These are phyloP conservation scores for Diversispora epigaea DNA, from an alignment of 192 early-diverging fungal genomes.

Conservation along the genomic window DNA sequence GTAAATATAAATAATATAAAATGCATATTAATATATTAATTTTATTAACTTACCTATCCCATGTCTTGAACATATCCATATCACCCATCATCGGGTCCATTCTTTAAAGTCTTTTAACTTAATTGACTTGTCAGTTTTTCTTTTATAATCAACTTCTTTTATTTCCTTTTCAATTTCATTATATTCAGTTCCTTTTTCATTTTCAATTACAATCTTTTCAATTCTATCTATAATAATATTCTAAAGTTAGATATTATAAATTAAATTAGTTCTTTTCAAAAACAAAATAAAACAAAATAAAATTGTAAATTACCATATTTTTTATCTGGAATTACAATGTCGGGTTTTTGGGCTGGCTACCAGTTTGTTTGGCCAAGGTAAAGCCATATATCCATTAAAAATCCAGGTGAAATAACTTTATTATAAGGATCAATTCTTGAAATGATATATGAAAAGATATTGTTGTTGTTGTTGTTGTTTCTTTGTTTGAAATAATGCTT, in stretches of 20 bases:
- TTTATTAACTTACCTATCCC: conserved; percentile 10
- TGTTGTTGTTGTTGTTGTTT: neutral
- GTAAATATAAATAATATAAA: neutral
- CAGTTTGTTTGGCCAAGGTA: conserved; percentile 15
- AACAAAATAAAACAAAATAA: no score
- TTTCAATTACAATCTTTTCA: neutral
- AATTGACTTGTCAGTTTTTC: neutral
- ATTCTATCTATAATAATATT: no score
- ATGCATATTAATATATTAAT: neutral
- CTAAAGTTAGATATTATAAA: no score
- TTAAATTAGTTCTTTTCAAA: no score
- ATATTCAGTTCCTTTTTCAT: neutral
- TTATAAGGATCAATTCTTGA: conserved; percentile 9
- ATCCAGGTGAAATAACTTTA: neutral
- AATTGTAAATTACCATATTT: neutral
- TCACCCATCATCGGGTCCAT: conserved; percentile 29
- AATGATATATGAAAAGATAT: neutral
- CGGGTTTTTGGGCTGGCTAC: conserved; percentile 31
- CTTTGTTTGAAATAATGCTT: neutral
- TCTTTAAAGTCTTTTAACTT: neutral
- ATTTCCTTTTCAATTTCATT: neutral
- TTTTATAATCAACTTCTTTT: neutral
- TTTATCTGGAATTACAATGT: neutral
- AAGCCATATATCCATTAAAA: conserved; percentile 24
- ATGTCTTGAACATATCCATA: conserved; percentile 16